phyloP scores from a whole-genome alignment of 352 stramenopile species.

The Blastocystis sp. region DNA sequence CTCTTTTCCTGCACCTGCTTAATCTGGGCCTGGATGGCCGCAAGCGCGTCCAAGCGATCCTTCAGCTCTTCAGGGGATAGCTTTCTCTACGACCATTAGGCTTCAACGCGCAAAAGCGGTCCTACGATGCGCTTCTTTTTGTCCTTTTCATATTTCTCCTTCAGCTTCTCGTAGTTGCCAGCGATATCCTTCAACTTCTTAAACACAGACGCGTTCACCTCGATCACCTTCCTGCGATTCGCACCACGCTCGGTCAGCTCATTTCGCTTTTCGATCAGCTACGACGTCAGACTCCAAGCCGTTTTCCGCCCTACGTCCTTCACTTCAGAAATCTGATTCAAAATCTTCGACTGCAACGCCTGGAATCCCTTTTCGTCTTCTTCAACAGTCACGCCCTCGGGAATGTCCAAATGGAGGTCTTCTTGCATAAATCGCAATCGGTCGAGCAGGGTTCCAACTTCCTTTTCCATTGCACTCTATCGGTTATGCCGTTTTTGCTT shows the following conservation, averaged over 20 bases:
- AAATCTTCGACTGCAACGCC: constrained; percentile 69
- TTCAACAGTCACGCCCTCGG: constrained; percentile 67
- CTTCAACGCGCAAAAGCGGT: neutral
- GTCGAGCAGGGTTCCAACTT: constrained; percentile 55
- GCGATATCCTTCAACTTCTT: constrained; percentile 74
- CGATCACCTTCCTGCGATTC: constrained; percentile 72
- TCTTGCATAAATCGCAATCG: constrained; percentile 61
- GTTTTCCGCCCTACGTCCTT: constrained; percentile 31
- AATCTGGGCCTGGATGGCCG: constrained; percentile 59
- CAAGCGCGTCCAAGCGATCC: constrained; percentile 56
- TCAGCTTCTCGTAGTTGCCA: constrained; percentile 66
- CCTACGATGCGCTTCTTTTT: constrained; percentile 72
- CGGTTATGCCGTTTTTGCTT: too few species aligned
- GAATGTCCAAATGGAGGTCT: constrained; percentile 71
- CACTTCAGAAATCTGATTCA: constrained; percentile 69
- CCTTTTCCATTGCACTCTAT: constrained; percentile 73
- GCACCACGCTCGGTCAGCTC: constrained; percentile 62
- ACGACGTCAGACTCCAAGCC: neutral
- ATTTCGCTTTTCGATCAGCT: constrained; percentile 73
- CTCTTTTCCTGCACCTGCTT: constrained; percentile 72
- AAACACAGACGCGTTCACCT: constrained; percentile 51
- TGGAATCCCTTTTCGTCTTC: constrained; percentile 74
- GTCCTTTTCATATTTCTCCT: constrained; percentile 73
- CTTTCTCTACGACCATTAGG: constrained; percentile 57
- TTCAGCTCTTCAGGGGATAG: constrained; percentile 71